phyloP scores from a whole-genome alignment of 106 monocot genomes.

The Dioscorea zingiberensis region DNA sequence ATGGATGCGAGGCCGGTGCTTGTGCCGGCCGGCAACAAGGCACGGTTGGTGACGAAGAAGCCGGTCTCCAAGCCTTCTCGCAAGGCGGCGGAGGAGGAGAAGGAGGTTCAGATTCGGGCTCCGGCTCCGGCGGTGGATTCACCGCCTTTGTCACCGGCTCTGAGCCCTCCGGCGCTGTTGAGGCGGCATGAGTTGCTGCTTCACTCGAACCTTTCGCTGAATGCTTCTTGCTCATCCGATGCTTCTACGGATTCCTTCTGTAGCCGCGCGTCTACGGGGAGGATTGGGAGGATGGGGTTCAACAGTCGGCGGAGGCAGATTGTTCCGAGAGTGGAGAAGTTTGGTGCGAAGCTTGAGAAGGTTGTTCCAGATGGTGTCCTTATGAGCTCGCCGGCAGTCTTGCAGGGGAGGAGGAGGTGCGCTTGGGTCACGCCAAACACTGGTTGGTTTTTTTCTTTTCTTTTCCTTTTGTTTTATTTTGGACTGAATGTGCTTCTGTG shows the following conservation, averaged over 20 bases:
- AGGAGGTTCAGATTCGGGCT: constrained; percentile 12
- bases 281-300: constrained; percentile 39
- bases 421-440: constrained; percentile 82
- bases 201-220: constrained; percentile 68
- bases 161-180: constrained; percentile 28
- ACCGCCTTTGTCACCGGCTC: constrained; percentile 8
- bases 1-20: constrained; percentile 51
- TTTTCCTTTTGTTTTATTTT: too few species aligned
- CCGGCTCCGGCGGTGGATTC: constrained; percentile 1
- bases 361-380: constrained; percentile 14
- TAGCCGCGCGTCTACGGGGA: constrained; percentile 80
- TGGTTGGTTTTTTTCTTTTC: constrained; percentile 34
- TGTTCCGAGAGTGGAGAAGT: constrained; percentile 26
- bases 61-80: constrained; percentile 27
- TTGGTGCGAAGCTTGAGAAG: constrained; percentile 32
- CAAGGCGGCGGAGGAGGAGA: constrained; percentile 23
- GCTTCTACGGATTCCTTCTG: constrained; percentile 71
- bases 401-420: constrained; percentile 58
- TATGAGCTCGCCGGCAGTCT: constrained; percentile 15
- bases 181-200: constrained; percentile 61
- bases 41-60: constrained; percentile 20
- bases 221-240: constrained; percentile 91
- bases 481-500: too few species aligned
- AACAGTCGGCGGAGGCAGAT: constrained; percentile 26
- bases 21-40: constrained; percentile 55